Evolutionary conservation across 2,329 filamentous ascomycete species (phyloP), one percentile per base, ranked within the genome.

Genomic region (Nemania sp.): DNA sequence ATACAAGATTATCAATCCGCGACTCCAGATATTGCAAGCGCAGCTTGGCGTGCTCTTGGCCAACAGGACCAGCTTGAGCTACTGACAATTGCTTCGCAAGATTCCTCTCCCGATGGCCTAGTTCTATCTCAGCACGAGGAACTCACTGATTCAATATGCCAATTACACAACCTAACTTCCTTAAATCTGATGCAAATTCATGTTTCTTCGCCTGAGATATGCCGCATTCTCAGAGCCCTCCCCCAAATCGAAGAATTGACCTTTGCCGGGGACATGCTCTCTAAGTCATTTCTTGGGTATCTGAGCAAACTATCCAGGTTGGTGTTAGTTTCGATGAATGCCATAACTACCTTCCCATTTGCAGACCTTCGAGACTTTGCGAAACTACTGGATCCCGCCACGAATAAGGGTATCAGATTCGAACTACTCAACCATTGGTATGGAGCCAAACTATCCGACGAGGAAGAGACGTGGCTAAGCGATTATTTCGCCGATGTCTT

Each of bases 221-320:
- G 72, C 9, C 62, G 62, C 2, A 72, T 88, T 14, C 73, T 78
- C 20, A 55, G 65, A 1, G 66, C 72, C 8, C 68, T 84, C 8
- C 68, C 68, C 0, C 64, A 73, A 14, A 73, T 89, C 0, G 80
- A 85, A 59, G 77, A 81, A 11, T 68, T 88, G 12, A 77, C 74
- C 39, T 77, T 87, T 43, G 78, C 76, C 37, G 83, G 84, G 37
- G 78, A 79, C 14, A 68, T 80, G 19, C 74, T 78, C 5, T 78
- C 84, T 55, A 72, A 75, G 28, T 64, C 66, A 3, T 64, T 84
- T 11, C 73, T 79, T 9, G 66, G 66, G 5, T 54, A 59, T 0
- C 52, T 76, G 0, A 49, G 62, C 7, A 49, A 17, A 1, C 70
- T 86, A 37, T 65, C 66, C 3, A 72, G 77, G 26, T 69, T 88